Evolutionary conservation across 495 filamentous ascomycete species (phyloP).

Genomic region (Corynascus novoguineensis): DNA sequence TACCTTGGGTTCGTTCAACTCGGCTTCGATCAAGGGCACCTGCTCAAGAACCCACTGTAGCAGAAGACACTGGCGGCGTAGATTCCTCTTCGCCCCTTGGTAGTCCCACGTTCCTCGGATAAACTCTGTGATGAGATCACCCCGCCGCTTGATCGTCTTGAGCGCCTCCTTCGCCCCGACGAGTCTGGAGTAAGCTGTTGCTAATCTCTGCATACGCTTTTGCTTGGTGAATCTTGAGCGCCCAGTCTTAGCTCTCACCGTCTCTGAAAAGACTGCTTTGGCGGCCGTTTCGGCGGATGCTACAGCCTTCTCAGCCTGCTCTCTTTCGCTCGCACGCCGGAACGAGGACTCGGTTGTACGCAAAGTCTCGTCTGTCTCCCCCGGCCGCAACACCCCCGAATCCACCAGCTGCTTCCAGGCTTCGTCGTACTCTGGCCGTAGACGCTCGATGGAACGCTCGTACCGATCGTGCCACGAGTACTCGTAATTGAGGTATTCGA

Average conservation of each 20-base stretch:
- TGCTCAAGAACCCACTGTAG: constrained; percentile 10
- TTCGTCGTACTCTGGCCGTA: constrained; percentile 5
- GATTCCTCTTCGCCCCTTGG: not conserved
- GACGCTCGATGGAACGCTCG: not conserved
- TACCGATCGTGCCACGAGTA: constrained; percentile 13
- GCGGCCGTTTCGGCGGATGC: constrained; percentile 1
- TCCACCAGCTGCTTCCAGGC: constrained; percentile 16
- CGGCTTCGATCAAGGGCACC: constrained; percentile 7
- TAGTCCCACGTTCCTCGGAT: constrained; percentile 4
- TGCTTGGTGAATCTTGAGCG: not conserved
- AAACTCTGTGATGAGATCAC: constrained; percentile 13
- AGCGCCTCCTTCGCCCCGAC: not conserved
- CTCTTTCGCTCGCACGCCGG: not conserved
- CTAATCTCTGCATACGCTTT: not conserved
- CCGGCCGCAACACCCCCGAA: constrained; percentile 8
- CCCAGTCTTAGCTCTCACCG: not conserved
- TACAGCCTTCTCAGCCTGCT: constrained; percentile 3
- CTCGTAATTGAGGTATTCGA: constrained; percentile 25
- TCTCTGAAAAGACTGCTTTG: not conserved
- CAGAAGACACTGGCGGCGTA: not conserved
- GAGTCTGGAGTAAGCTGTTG: not conserved
- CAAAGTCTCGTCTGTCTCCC: constrained; percentile 13
- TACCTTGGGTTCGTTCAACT: not conserved
- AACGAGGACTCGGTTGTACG: constrained; percentile 2
- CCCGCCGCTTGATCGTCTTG: constrained; percentile 1